Conservation (phyloP, 2,329 filamentous ascomycete genomes). For the Alternaria arbusti region DNA sequence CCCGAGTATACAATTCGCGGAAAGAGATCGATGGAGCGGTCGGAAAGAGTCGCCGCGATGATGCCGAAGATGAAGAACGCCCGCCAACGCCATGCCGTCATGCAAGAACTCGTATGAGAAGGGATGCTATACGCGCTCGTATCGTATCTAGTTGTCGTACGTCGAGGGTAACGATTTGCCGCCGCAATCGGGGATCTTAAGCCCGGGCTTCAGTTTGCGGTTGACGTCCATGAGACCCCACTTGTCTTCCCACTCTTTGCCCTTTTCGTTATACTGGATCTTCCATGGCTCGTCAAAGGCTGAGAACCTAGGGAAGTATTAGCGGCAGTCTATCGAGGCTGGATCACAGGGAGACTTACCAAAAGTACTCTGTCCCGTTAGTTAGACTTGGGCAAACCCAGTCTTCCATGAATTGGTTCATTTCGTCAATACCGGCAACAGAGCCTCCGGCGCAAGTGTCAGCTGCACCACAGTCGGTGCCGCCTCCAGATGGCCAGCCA, state of each 20-base stretch:
- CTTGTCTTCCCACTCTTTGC: conserved; percentile 87
- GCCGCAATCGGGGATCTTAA: conserved; percentile 86
- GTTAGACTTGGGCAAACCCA: conserved; percentile 82
- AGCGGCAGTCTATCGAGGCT: neutral
- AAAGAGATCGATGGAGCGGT: conserved; percentile 12
- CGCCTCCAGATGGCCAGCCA: conserved; percentile 86
- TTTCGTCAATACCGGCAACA: conserved; percentile 77
- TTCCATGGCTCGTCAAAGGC: conserved; percentile 99
- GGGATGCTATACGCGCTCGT: conserved; percentile 7
- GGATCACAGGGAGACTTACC: conserved; percentile 59
- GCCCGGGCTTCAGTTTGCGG: conserved; percentile 80
- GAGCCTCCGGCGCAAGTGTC: conserved; percentile 68
- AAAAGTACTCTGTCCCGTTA: conserved; percentile 93
- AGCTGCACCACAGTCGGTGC: conserved; percentile 73
- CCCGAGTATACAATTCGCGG: conserved; percentile 15
- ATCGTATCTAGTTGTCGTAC: conserved; percentile 4
- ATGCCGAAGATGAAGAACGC: conserved; percentile 23
- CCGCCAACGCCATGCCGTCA: conserved; percentile 33
- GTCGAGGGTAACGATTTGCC: conserved; percentile 62
- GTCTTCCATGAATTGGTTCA: conserved; percentile 85
- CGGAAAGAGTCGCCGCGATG: conserved; percentile 5
- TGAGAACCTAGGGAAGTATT: conserved; percentile 68
- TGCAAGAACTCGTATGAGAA: conserved; percentile 22
- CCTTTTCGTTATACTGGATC: conserved; percentile 68
- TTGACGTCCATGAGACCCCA: conserved; percentile 91